Evolutionary conservation across 129 eudicot species (phyloP).

Genomic region (Scalesia atractyloides): DNA sequence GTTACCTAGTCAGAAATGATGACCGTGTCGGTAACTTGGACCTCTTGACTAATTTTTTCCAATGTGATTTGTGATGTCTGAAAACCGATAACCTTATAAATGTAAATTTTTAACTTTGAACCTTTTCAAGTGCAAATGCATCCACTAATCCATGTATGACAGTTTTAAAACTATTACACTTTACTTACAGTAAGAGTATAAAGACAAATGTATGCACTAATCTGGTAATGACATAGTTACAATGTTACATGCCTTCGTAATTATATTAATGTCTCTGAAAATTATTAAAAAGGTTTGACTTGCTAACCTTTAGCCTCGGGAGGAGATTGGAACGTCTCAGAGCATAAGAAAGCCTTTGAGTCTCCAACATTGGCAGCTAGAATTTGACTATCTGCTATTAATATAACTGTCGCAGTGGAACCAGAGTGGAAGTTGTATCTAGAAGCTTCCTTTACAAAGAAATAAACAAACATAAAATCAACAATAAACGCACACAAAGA

Average conservation of each 20-base stretch:
- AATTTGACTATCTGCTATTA: slow-evolving; percentile 75
- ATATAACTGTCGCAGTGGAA: slow-evolving; percentile 81
- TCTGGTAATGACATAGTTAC: slow-evolving; percentile 14
- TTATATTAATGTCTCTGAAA: slow-evolving; percentile 3
- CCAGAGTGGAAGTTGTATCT: slow-evolving; percentile 70
- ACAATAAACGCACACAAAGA: not conserved
- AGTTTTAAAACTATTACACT: not conserved
- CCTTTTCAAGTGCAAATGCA: slow-evolving; percentile 5
- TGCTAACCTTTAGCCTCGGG: slow-evolving; percentile 85
- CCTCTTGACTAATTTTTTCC: not conserved
- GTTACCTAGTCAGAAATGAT: slow-evolving; percentile 9
- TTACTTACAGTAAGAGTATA: not conserved
- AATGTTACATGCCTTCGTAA: slow-evolving; percentile 12
- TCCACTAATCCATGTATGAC: slow-evolving; percentile 9
- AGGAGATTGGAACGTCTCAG: slow-evolving; percentile 77
- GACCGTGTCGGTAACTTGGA: slow-evolving; percentile 3
- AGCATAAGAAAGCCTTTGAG: slow-evolving; percentile 92
- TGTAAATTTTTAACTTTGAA: not conserved
- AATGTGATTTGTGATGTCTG: not conserved
- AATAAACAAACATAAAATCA: slow-evolving; percentile 26
- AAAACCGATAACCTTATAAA: not conserved
- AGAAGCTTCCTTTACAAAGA: slow-evolving; percentile 74
- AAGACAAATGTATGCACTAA: slow-evolving; percentile 12
- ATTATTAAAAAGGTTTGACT: slow-evolving; percentile 15
- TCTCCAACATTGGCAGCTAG: slow-evolving; percentile 93